Evolutionary conservation across 768 basidiomycete species (phyloP).

Genomic region (Ephemerocybe angulata): DNA sequence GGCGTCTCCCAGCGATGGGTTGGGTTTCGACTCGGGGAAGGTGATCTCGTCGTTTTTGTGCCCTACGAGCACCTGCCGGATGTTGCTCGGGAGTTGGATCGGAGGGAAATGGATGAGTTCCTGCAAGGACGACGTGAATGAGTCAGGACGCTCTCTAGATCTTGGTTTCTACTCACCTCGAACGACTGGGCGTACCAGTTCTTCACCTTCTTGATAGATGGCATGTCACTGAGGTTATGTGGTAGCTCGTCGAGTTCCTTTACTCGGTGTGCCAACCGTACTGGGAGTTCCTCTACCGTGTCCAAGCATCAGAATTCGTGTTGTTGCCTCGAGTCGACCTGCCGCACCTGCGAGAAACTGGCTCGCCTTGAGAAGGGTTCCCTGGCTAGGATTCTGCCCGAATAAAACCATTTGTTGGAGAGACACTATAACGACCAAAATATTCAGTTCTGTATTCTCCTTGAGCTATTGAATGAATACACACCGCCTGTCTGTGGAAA

Average conservation of each 20-base stretch:
- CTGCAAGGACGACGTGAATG: slow-evolving; percentile 35
- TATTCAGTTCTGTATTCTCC: slow-evolving; percentile 17
- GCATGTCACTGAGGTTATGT: slow-evolving; percentile 87
- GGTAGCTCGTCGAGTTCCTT: slow-evolving; percentile 95
- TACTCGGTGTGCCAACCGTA: slow-evolving; percentile 91
- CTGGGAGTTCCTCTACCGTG: slow-evolving; percentile 83
- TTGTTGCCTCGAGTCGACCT: neutral
- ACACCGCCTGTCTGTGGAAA: slow-evolving; percentile 90
- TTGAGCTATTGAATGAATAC: slow-evolving; percentile 36
- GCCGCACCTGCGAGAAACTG: slow-evolving; percentile 76
- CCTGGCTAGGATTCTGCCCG: slow-evolving; percentile 93
- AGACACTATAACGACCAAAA: slow-evolving; percentile 61
- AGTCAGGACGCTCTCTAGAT: slow-evolving; percentile 6
- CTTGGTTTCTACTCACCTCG: slow-evolving; percentile 55
- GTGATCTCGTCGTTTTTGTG: slow-evolving; percentile 41
- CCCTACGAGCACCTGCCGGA: slow-evolving; percentile 63
- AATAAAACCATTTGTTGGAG: slow-evolving; percentile 98
- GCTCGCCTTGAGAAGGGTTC: slow-evolving; percentile 87
- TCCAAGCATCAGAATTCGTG: neutral
- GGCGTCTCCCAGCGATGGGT: slow-evolving; percentile 57
- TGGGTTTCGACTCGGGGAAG: slow-evolving; percentile 75
- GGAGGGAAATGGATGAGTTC: slow-evolving; percentile 87
- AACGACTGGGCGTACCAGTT: slow-evolving; percentile 99
- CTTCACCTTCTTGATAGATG: slow-evolving; percentile 89
- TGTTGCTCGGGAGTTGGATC: slow-evolving; percentile 61